Evolutionary conservation across 345 rosid species (phyloP).

Genomic region (Durio zibethinus): DNA sequence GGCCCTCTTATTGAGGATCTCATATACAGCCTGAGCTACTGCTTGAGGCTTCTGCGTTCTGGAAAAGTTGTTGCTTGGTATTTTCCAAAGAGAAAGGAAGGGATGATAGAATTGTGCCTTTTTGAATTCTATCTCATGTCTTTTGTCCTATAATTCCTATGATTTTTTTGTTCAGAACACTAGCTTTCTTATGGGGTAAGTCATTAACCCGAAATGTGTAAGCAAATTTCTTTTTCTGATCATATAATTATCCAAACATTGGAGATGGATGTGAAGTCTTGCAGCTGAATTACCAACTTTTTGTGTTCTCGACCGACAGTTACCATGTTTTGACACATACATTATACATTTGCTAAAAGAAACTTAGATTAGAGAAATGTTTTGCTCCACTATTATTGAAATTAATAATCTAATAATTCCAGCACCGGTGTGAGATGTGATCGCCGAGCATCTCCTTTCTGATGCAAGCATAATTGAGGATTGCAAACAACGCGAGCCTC

Average conservation of each 20-base stretch:
- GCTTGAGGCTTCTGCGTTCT: conserved; percentile 58
- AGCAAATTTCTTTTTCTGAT: background rate
- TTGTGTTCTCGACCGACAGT: background rate
- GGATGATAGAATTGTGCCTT: conserved; percentile 77
- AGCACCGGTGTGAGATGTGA: no score
- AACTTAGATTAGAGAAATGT: background rate
- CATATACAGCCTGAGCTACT: conserved; percentile 63
- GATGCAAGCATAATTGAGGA: no score
- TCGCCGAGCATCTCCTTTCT: no score
- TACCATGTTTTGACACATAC: background rate
- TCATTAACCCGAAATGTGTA: background rate
- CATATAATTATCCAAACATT: background rate
- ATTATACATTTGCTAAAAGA: background rate
- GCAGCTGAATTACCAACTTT: background rate
- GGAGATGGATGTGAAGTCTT: background rate
- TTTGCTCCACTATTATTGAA: no score
- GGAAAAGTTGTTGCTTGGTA: conserved; percentile 91
- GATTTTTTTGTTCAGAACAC: background rate
- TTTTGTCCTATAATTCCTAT: background rate
- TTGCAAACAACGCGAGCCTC: no score
- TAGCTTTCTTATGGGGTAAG: background rate
- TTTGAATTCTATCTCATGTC: conserved; percentile 50
- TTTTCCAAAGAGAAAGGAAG: conserved; percentile 82
- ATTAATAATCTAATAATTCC: no score
- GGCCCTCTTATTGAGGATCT: conserved; percentile 57